A percentile compares a stretch with the other conserved stretches of the same genome.
These are phyloP conservation scores for Blastomyces percursus DNA, from an alignment of 2,329 filamentous ascomycete genomes.

Conservation along the genomic window DNA sequence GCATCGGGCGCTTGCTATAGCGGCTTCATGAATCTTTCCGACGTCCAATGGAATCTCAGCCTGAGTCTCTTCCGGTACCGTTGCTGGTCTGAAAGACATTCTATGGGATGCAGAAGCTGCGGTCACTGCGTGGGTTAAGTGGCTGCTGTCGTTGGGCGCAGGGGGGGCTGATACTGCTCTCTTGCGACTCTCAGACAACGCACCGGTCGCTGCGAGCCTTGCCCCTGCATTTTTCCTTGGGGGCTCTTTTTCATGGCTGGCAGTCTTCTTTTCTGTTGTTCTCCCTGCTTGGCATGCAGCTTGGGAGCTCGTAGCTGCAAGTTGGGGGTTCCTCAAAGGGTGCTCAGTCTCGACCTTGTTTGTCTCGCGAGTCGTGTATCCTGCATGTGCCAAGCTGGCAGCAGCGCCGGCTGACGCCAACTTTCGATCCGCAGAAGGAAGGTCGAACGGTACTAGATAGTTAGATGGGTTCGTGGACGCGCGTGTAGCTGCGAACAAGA, in stretches of 20 bases:
- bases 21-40: slow-evolving; percentile 49
- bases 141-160: slow-evolving; percentile 39
- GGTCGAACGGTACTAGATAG: slow-evolving; percentile 55
- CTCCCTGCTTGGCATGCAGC: slow-evolving; percentile 55
- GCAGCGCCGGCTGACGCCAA: slow-evolving; percentile 55
- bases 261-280: neutral
- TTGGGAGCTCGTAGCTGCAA: slow-evolving; percentile 55
- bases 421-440: slow-evolving; percentile 48
- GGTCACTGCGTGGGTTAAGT: slow-evolving; percentile 57
- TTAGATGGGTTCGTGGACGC: neutral
- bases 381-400: slow-evolving; percentile 58
- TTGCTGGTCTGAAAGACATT: slow-evolving; percentile 25
- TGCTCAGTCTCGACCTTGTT: slow-evolving; percentile 47
- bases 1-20: slow-evolving; percentile 54
- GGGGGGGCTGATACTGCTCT: slow-evolving; percentile 51
- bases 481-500: neutral
- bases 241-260: slow-evolving; percentile 28
- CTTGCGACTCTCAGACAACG: slow-evolving; percentile 49
- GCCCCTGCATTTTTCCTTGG: slow-evolving; percentile 40
- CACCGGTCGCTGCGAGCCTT: slow-evolving; percentile 60
- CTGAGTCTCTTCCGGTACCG: slow-evolving; percentile 33
- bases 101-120: slow-evolving; percentile 60
- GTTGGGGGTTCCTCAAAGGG: slow-evolving; percentile 47
- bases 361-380: slow-evolving; percentile 50
- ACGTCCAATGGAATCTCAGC: slow-evolving; percentile 32